Evolutionary conservation across 768 basidiomycete genomes (phyloP).

Genomic region (Macrocybe gigantea): DNA sequence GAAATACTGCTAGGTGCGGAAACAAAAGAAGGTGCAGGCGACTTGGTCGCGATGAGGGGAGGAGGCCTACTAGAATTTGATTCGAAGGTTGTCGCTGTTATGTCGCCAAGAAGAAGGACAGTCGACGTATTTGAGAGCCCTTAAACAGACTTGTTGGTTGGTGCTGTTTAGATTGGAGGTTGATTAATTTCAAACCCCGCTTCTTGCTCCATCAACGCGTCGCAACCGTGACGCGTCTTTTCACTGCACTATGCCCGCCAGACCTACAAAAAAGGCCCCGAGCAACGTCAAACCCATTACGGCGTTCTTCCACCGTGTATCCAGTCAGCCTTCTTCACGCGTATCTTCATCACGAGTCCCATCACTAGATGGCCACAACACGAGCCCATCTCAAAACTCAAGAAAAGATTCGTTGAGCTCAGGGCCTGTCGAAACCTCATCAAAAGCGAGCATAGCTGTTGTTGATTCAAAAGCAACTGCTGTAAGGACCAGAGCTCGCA

Average conservation of each 20-base stretch:
- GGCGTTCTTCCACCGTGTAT: conserved; percentile 30
- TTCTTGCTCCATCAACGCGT: not conserved
- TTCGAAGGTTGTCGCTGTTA: conserved; percentile 45
- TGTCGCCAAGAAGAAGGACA: conserved; percentile 35
- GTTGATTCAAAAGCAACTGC: no score
- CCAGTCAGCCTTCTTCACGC: conserved; percentile 29
- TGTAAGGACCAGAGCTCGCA: no score
- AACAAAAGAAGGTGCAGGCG: conserved; percentile 27
- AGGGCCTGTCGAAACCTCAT: no score
- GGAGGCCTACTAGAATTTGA: conserved; percentile 45
- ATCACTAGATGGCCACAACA: no score
- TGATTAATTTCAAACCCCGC: not conserved
- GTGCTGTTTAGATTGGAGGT: no score
- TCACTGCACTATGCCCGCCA: conserved; percentile 20
- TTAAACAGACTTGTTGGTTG: no score
- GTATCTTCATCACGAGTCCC: conserved; percentile 14
- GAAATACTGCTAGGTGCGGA: conserved; percentile 33
- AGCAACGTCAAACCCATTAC: conserved; percentile 12
- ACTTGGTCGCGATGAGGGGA: conserved; percentile 52
- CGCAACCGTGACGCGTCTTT: conserved; percentile 6
- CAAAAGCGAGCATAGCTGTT: no score
- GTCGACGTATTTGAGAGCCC: not conserved
- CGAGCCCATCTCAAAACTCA: no score
- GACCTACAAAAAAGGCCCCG: conserved; percentile 19
- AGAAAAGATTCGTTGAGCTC: no score